Base-by-base conservation (phyloP, 768 basidiomycete species). In the Saitozyma sp. region DNA sequence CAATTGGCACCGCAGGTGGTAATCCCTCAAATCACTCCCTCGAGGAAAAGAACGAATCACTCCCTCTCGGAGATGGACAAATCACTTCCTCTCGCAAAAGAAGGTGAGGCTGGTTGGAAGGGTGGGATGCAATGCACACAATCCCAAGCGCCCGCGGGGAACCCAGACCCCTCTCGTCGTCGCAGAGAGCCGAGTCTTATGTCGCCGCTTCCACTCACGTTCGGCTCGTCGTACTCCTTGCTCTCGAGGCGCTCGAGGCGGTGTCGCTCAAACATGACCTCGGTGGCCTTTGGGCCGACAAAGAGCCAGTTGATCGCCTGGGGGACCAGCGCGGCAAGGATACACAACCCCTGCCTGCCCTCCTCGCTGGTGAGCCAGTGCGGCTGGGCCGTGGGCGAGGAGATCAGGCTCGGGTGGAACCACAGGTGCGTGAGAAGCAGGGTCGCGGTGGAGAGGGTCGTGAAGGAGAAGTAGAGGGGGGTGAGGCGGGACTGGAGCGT, bases 181-280 rank as follows among this genome's bases (percentile, higher is more conserved):
- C 5, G 29, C 29, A 29, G 29, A 29, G 29, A 29, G 29, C 29
- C 29, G 5, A 29, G 29, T 5, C 29, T 5, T 29, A 29, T 29
- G 29, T 29, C 29, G 2, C 29, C 29, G 29, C 29, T 29, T 2
- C 40, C 14, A 82, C 83, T 70, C 80, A 91, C 90, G 49, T 83
- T 85, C 39, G 84, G 79, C 58, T 89, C 88, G 69, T 84, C 86
- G 75, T 87, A 85, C 16, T 78, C 70, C 77, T 87, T 88, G 10
- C 86, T 86, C 77, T 90, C 88, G 50, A 85, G 83, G 70, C 90
- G 88, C 81, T 92, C 89, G 61, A 87, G 80, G 64, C 82, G 86
- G 54, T 89, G 86, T 59, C 89, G 83, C 76, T 86, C 78, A 75
- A 88, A 86, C 88, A 89, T 89, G n/a, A 86, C 86, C 77, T 89